Evolutionary conservation across 306 rosid genomes (phyloP), one percentile per base, ranked within the genome.

Genomic region (Dalbergia cochinchinensis): DNA sequence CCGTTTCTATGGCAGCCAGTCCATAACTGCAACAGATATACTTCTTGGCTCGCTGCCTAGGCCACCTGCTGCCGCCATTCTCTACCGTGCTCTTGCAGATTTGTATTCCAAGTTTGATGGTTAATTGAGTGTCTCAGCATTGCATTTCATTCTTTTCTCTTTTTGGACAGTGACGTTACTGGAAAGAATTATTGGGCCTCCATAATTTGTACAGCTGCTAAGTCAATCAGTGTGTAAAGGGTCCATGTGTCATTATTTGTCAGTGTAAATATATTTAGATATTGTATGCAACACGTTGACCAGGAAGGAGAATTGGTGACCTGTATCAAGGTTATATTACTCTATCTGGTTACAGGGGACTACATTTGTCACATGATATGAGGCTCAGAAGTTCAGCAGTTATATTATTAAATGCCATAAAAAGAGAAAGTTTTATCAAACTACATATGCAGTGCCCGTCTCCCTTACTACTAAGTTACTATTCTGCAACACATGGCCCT

Each of bases 11-110:
- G 98, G 98, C 41, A 88, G 92, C 80, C 98, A 87, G 77, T 93
- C 96, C 22, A 37, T 96, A 76, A 78, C 85, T 78, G 89, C 98
- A 57, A 22, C 92, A 8, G 96, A 96, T 76, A 77, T 93, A 69
- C 96, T 96, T 84, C 90, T 89, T 20, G 96, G 99, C 82, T 85
- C 93, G 0, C 72, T 96, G 88, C 99, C 99, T 18, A 87, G 83
- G 89, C 98, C 99, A 44, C 96, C 98, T 51, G 98, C 99, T 11
- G 98, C 98, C 5, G 86, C 92, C 76, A 77, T 82, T 77, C 97
- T 93, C 45, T 93, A 96, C 78, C 88, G 85, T 45, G 89, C 94
- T 60, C 99, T 96, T 74, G 68, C 85, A 15, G 97, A 91, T 77
- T 85, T 93, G 34, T 87, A 91, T 86, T 81, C 80, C 80, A 93